phyloP scores from a whole-genome alignment of 768 basidiomycete genomes.

The Auricularia sp. region DNA sequence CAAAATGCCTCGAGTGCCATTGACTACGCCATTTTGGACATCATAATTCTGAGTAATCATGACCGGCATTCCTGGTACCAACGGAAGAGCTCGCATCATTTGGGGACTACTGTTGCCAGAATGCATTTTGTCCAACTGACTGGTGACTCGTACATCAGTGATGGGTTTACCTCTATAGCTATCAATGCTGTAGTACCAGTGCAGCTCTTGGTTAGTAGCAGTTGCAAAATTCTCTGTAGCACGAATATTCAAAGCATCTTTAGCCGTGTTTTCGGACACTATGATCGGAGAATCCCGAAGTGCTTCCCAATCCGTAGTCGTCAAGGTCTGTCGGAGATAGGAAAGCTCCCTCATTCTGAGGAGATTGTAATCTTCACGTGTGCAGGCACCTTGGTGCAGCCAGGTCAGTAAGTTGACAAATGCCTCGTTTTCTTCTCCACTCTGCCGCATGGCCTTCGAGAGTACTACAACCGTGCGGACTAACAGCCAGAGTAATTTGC shows the following conservation, averaged over 20 bases:
- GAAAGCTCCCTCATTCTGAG: slow-evolving; percentile 12
- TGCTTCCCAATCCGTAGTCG: slow-evolving; percentile 13
- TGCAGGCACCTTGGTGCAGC: neutral
- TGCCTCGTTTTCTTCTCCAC: slow-evolving; percentile 12
- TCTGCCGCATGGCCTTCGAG: slow-evolving; percentile 19
- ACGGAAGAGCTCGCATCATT: slow-evolving; percentile 1
- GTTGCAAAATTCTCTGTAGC: neutral
- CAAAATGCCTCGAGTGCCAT: slow-evolving; percentile 23
- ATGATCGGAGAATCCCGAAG: slow-evolving; percentile 22
- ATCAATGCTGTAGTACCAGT: too few species aligned
- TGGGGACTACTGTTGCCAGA: neutral
- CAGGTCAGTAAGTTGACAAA: slow-evolving; percentile 14
- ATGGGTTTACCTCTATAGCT: neutral
- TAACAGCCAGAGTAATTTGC: slow-evolving; percentile 27
- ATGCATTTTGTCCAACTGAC: neutral
- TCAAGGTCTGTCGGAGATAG: slow-evolving; percentile 3
- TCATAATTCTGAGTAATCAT: slow-evolving; percentile 26
- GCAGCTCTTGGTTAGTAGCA: neutral
- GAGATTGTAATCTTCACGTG: slow-evolving; percentile 15
- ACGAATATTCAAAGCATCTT: slow-evolving; percentile 8
- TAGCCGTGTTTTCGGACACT: slow-evolving; percentile 26
- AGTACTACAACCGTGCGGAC: slow-evolving; percentile 23
- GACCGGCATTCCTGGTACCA: slow-evolving; percentile 7
- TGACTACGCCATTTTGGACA: slow-evolving; percentile 27
- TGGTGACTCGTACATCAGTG: slow-evolving; percentile 7